Evolutionary conservation across 2,329 filamentous ascomycete genomes (phyloP), one percentile per base, ranked within the genome.

Genomic region (Penicillium frequentans): DNA sequence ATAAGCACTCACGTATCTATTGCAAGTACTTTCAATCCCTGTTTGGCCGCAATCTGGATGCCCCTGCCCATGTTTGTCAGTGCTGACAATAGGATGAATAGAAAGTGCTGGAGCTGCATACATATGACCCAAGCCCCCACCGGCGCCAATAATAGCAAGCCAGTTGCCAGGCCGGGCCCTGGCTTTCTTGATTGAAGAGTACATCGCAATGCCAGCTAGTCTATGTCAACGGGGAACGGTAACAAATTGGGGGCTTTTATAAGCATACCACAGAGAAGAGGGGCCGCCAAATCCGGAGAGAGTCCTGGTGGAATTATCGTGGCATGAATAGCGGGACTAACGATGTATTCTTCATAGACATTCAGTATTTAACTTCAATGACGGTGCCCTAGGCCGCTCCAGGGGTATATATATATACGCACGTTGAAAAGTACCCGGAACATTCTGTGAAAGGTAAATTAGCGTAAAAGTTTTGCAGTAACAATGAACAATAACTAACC

Each of bases 81-180:
- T n/a, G 27, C 1, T 27, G 19, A 10, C 4, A 35, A 43, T 2
- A 10, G 3, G 6, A 23, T 39, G n/a, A 4, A 42, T 23, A 23
- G 4, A 42, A 13, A 6, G 10, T 39, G 19, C 19, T 6, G n/a
- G 31, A 19, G 4, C 21, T 21, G 16, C 60, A 35, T 66, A 75
- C 72, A 76, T 73, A 56, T 76, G 73, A n/a, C 73, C 73, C 11
- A 76, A 49, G 0, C 73, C 73, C 23, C 73, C 73, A 26, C 73
- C 73, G 21, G 73, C 73, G 13, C 73, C 73, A 13, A 71, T 61
- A 10, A 76, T 64, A 23, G 69, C 70, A 39, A 76, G 63, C 67
- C 70, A 76, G 42, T 75, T 66, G 14, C 73, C 73, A 0, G 67
- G 64, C 21, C 65, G 64, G 26, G 72, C 62, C 42, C 68, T 74